Percentiles rank a stretch among this genome's conserved stretches.
phyloP scores from a whole-genome alignment of 805 yeast species.

The Starmerella etchellsii region DNA sequence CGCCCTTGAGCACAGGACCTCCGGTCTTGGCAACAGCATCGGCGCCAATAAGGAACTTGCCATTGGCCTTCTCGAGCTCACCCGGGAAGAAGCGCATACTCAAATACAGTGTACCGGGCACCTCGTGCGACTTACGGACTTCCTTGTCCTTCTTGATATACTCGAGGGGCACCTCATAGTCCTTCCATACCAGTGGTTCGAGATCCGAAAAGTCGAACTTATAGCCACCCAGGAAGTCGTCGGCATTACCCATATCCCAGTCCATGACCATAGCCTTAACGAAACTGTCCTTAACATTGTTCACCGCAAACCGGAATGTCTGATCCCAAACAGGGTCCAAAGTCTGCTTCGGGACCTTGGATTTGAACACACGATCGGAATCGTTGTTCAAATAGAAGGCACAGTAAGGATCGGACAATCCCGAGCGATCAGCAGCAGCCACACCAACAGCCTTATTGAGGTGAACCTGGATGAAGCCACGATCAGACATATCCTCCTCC shows the following conservation, averaged over 20 bases:
- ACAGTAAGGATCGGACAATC: slow-evolving; percentile 86
- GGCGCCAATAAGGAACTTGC: slow-evolving; percentile 15
- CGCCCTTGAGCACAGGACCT: slow-evolving; percentile 17
- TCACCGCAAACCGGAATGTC: slow-evolving; percentile 28
- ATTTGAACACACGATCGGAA: slow-evolving; percentile 44
- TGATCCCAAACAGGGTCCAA: slow-evolving; percentile 88
- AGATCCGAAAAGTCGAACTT: slow-evolving; percentile 42
- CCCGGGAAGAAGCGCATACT: slow-evolving; percentile 56
- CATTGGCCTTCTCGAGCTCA: slow-evolving; percentile 34
- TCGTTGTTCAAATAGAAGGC: slow-evolving; percentile 55
- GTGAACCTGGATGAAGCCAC: slow-evolving; percentile 55
- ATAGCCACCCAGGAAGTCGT: slow-evolving; percentile 68
- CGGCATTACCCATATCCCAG: slow-evolving; percentile 88
- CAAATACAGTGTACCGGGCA: slow-evolving; percentile 49
- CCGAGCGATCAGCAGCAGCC: slow-evolving; percentile 78
- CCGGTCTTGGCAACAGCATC: slow-evolving; percentile 20
- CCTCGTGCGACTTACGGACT: slow-evolving; percentile 35
- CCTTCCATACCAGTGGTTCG: slow-evolving; percentile 43
- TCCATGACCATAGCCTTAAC: slow-evolving; percentile 47
- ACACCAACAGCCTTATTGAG: slow-evolving; percentile 53
- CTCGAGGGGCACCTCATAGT: slow-evolving; percentile 39
- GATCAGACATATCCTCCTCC: slow-evolving; percentile 59
- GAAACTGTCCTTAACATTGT: slow-evolving; percentile 8
- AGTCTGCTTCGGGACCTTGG: slow-evolving; percentile 74
- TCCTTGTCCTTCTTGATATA: slow-evolving; percentile 30